Base-by-base conservation (phyloP, 129 eudicot genomes). In the Kitagawia praeruptora region DNA sequence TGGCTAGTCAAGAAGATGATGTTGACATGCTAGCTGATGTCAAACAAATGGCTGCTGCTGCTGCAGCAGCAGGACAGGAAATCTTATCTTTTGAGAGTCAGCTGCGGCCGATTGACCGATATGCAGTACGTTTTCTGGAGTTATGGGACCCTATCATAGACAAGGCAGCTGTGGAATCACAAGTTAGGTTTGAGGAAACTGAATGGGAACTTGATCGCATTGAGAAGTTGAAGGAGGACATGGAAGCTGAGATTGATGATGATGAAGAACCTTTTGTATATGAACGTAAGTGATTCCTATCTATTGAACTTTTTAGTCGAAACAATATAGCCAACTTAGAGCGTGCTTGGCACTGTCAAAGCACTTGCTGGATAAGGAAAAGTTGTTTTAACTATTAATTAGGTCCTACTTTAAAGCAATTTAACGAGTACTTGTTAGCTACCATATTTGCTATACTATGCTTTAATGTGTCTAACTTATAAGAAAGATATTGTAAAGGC, bases 151-250 rank as follows among this genome's bases (percentile, higher is more conserved):
- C 99, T 19, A 90, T 96, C 66, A 85, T 92, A 64, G 93, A 92
- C 77, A 90, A 88, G 83, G 74, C 87, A 76, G 84, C 93, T 39
- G 75, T 84, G 70, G 95, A 87, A 76, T 47, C 87, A 23, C 85
- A 89, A 28, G 87, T 81, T 85, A 82, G 69, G 83, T 80, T 89
- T 82, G 97, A 96, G 86, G 97, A 89, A 86, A 84, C 80, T 47
- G 99, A 96, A 70, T 96, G 99, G 99, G 99, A 96, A 81, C 83
- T 96, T 87, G 98, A 96, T 82, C 96, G 87, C 80, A 90, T 96
- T 70, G 99, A 96, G 87, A 92, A 96, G 86, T 85, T 96, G 78
- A 96, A 96, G 86, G 99, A 96, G 80, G 97, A 96, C 76, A 92
- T 96, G 99, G 99, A 96, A 84, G 97, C 97, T 6, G 99, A 96